These are phyloP conservation scores for Adansonia grandidieri DNA, from an alignment of 441 rosid genomes.

Conservation along the genomic window DNA sequence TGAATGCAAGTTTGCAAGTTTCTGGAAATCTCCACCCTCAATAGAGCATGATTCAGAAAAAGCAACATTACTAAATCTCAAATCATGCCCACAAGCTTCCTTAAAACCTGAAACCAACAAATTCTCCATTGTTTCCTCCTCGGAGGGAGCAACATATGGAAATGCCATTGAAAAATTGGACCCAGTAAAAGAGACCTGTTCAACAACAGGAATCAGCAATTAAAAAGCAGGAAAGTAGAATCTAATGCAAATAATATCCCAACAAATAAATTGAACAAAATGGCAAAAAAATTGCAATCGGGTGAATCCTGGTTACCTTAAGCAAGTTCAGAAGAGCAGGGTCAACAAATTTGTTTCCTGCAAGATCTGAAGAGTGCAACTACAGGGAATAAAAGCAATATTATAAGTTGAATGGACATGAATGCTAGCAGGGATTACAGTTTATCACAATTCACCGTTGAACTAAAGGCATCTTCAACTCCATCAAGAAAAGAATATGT, in stretches of 20 bases:
- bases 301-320: slow-evolving; percentile 47
- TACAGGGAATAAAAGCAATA: slow-evolving; percentile 33
- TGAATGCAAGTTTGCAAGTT: slow-evolving; percentile 59
- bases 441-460: not conserved
- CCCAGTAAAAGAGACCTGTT: slow-evolving; percentile 58
- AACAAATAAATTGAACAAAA: not conserved
- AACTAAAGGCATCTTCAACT: not conserved
- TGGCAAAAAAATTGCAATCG: not conserved
- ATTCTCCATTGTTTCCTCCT: slow-evolving; percentile 68
- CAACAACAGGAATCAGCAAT: slow-evolving; percentile 25
- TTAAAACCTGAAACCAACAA: slow-evolving; percentile 66
- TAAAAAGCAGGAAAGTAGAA: not conserved
- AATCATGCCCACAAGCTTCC: slow-evolving; percentile 64
- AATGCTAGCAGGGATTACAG: not conserved
- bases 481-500: not conserved
- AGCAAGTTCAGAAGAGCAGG: slow-evolving; percentile 65
- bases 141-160: slow-evolving; percentile 74
- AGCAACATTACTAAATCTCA: slow-evolving; percentile 58
- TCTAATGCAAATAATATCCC: not conserved
- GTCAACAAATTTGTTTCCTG: slow-evolving; percentile 53
- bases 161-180: slow-evolving; percentile 94
- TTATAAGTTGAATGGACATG: slow-evolving; percentile 23
- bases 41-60: slow-evolving; percentile 73
- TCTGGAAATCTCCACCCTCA: slow-evolving; percentile 60
- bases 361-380: slow-evolving; percentile 75